phyloP scores from a whole-genome alignment of 2,329 filamentous ascomycete genomes.

The Trichoderma sp. region DNA sequence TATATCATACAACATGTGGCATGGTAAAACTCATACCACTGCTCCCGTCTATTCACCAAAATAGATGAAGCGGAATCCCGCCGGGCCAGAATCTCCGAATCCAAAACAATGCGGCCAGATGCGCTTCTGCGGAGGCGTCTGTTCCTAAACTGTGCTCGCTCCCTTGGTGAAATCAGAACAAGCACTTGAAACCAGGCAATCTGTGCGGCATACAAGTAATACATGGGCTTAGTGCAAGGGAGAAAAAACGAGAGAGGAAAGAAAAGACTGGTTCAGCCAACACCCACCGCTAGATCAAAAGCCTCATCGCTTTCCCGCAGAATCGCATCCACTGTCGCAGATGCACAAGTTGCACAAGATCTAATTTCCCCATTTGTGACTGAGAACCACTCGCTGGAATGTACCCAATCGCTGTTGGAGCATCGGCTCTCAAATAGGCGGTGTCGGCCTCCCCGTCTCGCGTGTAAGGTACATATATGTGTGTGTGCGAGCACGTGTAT shows the following conservation, averaged over 20 bases:
- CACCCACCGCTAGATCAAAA: background rate
- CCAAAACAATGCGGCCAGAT: slow-evolving; percentile 16
- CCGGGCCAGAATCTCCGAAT: slow-evolving; percentile 18
- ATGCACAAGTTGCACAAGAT: slow-evolving; percentile 18
- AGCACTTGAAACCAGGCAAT: background rate
- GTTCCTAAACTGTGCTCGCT: background rate
- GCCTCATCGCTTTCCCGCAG: slow-evolving; percentile 14
- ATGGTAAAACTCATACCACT: background rate
- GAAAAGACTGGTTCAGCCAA: background rate
- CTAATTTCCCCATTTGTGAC: slow-evolving; percentile 17
- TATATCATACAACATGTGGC: background rate
- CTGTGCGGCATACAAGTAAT: background rate
- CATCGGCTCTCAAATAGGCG: slow-evolving; percentile 1
- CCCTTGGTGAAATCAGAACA: background rate
- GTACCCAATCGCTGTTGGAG: slow-evolving; percentile 19
- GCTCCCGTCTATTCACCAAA: background rate
- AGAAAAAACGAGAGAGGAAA: background rate
- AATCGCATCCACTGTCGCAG: slow-evolving; percentile 18
- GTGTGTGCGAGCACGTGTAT: background rate
- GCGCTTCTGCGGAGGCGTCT: slow-evolving; percentile 2
- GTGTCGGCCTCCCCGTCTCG: slow-evolving; percentile 22
- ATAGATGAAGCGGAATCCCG: background rate
- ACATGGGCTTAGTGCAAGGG: background rate
- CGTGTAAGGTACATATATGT: slow-evolving; percentile 4
- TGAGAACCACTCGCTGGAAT: slow-evolving; percentile 5